phyloP scores from a whole-genome alignment of 768 basidiomycete species.

The Pisolithus marmoratus region DNA sequence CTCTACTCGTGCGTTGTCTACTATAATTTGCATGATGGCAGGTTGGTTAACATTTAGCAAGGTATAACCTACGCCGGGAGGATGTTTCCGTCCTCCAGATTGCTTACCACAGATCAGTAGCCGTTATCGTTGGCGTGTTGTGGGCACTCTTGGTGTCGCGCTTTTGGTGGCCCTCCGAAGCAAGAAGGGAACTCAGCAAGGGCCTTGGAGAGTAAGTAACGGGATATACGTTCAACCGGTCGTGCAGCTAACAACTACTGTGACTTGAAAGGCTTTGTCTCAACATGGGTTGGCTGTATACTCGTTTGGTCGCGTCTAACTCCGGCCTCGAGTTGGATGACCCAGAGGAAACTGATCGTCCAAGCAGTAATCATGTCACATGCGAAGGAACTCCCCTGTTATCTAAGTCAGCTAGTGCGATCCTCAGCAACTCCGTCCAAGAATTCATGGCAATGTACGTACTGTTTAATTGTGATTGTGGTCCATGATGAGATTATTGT shows the following conservation, averaged over 20 bases:
- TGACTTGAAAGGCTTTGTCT: constrained; percentile 67
- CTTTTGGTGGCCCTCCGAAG: constrained; percentile 96
- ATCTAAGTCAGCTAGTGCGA: constrained; percentile 33
- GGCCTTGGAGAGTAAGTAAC: constrained; percentile 77
- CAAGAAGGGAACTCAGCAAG: constrained; percentile 78
- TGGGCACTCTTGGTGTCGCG: constrained; percentile 88
- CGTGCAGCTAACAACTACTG: background rate
- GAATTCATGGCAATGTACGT: constrained; percentile 88
- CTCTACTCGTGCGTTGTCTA: constrained; percentile 46
- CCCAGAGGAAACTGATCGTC: constrained; percentile 4
- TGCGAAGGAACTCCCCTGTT: constrained; percentile 29
- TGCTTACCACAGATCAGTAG: constrained; percentile 69
- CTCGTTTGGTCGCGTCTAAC: constrained; percentile 83
- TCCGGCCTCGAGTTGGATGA: constrained; percentile 50
- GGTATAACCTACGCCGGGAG: constrained; percentile 72
- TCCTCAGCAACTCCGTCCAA: constrained; percentile 59
- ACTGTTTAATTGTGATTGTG: background rate
- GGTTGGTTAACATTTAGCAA: constrained; percentile 20
- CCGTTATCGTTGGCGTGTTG: constrained; percentile 81
- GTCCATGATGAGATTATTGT: background rate
- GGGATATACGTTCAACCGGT: background rate
- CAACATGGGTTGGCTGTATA: constrained; percentile 93
- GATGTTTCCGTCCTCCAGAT: constrained; percentile 61
- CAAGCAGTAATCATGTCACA: constrained; percentile 3
- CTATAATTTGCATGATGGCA: background rate